phyloP scores from a whole-genome alignment of 306 rosid genomes.

The Aeschynomene evenia region DNA sequence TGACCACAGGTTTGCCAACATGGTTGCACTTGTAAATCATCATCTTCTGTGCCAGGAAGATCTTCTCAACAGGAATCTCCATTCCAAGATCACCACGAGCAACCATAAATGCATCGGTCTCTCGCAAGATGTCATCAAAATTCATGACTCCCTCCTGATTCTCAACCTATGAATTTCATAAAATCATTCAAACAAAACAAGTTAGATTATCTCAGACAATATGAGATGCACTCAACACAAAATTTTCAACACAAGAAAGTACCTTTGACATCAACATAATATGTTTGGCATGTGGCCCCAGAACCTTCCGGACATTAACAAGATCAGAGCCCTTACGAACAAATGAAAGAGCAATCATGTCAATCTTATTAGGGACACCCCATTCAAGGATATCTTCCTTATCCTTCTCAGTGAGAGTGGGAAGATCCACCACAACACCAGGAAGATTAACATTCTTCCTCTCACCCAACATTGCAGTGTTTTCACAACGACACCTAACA shows the following conservation, averaged over 20 bases:
- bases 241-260: conserved; percentile 15
- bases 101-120: conserved; percentile 97
- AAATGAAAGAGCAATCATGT: conserved; percentile 97
- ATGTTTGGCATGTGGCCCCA: conserved; percentile 77
- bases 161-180: conserved; percentile 66
- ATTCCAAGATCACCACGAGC: conserved; percentile 99
- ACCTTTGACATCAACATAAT: conserved; percentile 93
- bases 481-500: conserved; percentile 85
- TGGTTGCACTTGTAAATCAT: conserved; percentile 97
- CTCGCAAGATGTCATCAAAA: conserved; percentile 93
- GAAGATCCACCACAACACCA: conserved; percentile 95
- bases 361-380: conserved; percentile 95
- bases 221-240: neutral
- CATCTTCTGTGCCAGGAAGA: conserved; percentile 94
- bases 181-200: conserved; percentile 1
- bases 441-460: conserved; percentile 97
- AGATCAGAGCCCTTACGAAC: conserved; percentile 97
- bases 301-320: conserved; percentile 83
- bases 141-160: conserved; percentile 96
- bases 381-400: conserved; percentile 86
- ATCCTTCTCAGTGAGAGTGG: conserved; percentile 91
- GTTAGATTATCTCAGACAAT: neutral
- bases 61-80: conserved; percentile 98
- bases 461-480: conserved; percentile 85
- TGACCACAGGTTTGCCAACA: conserved; percentile 93